These are phyloP conservation scores for Cryphonectria nitschkei DNA, from an alignment of 2,329 filamentous ascomycete species.

Conservation along the genomic window DNA sequence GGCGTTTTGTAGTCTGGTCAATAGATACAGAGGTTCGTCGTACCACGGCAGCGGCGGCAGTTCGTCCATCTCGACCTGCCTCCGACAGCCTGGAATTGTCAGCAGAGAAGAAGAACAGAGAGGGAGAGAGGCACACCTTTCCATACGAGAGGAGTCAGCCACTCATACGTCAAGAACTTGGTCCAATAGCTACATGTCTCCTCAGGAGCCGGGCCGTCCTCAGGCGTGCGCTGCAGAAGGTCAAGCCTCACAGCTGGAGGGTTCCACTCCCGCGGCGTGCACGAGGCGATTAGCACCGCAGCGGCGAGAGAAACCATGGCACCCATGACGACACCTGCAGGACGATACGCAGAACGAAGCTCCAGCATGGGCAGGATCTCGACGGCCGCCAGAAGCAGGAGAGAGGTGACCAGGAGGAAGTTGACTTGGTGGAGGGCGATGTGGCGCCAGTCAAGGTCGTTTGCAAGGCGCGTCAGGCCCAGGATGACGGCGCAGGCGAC, in stretches of 20 bases:
- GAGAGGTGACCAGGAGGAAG: constrained; percentile 19
- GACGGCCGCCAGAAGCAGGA: constrained; percentile 27
- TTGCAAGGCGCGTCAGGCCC: constrained; percentile 24
- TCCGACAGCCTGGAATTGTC: constrained; percentile 35
- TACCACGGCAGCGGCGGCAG: constrained; percentile 58
- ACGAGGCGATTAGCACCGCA: constrained; percentile 45
- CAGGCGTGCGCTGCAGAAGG: constrained; percentile 42
- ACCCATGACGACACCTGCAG: constrained; percentile 38
- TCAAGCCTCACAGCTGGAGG: constrained; percentile 47
- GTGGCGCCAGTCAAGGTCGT: constrained; percentile 24
- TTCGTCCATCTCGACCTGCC: constrained; percentile 50
- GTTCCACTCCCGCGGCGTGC: constrained; percentile 55
- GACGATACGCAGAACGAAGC: constrained; percentile 30
- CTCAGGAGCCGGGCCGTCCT: constrained; percentile 50
- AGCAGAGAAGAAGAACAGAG: neutral
- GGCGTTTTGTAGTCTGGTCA: constrained; percentile 48
- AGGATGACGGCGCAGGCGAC: constrained; percentile 22
- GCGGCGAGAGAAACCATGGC: constrained; percentile 43
- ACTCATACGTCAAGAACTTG: constrained; percentile 56
- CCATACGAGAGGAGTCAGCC: constrained; percentile 54
- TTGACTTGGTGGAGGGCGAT: constrained; percentile 29
- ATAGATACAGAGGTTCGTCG: constrained; percentile 55
- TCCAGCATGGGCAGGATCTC: constrained; percentile 31
- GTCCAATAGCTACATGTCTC: constrained; percentile 58
- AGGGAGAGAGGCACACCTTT: constrained; percentile 39